Evolutionary conservation across 345 rosid genomes (phyloP), one percentile per base, ranked within the genome.

Genomic region (Dipteronia dyeriana): DNA sequence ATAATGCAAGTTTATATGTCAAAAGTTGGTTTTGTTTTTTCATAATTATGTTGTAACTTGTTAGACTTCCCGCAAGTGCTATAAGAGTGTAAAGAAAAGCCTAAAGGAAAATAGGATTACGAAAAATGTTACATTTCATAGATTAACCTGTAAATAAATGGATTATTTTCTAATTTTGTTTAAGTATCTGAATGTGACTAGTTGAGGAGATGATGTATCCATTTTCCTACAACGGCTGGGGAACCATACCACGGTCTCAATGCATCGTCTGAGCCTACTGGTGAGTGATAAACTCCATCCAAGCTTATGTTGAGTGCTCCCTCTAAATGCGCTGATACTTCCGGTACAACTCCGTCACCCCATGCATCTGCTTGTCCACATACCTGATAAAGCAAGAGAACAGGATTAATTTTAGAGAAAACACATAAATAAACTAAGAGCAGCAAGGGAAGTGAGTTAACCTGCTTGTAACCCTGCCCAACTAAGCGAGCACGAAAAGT

Each of bases 261-360:
- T 34, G 11, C 71, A 65, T 91, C 91, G 16, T 93, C 94, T 5
- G 99, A 93, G 31, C 97, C 99, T 23, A 93, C 96, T 0, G 99
- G 99, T 0, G 99, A 95, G 76, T 93, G 98, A 83, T 93, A 91
- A 53, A 95, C 92, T 64, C 94, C 94, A 16, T 92, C 90, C 66
- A 93, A 82, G 86, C 89, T 92, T 61, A 93, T 71, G 74, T 95
- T 93, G 2, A 91, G 86, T 11, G 98, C 97, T 23, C 98, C 98
- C 7, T 91, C 91, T 51, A 93, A 81, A 81, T 95, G 92, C 4
- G 98, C 98, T 20, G 98, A 90, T 73, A 75, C 87, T 84, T 91
- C 98, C 2, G 96, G 99, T 60, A 95, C 99, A 9, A 95, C 96
- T 60, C 99, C 99, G 76, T 93, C 99, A 14, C 99, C 99, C 99